These are phyloP conservation scores for Botrytis paeoniae DNA, from an alignment of 2,329 filamentous ascomycete genomes.

Conservation along the genomic window DNA sequence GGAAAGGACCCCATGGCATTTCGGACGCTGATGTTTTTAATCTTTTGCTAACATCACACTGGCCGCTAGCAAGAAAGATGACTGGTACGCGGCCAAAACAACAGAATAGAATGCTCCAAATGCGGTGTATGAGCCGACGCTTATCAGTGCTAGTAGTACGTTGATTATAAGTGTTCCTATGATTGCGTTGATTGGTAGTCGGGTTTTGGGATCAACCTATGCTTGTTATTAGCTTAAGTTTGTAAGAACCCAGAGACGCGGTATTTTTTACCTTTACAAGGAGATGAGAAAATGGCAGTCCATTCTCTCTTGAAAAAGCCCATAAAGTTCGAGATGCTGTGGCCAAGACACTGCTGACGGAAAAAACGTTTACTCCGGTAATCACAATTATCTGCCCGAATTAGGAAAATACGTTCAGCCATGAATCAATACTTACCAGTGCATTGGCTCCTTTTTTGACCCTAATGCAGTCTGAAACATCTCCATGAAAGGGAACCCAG, in stretches of 20 bases:
- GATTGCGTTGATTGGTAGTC: slow-evolving; percentile 15
- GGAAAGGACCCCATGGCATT: slow-evolving; percentile 22
- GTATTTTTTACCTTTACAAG: neutral
- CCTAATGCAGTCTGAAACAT: slow-evolving; percentile 4
- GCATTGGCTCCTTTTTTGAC: slow-evolving; percentile 7
- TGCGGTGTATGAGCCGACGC: slow-evolving; percentile 13
- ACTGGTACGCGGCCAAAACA: slow-evolving; percentile 19
- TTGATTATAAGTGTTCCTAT: slow-evolving; percentile 14
- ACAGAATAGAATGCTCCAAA: slow-evolving; percentile 18
- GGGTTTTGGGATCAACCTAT: slow-evolving; percentile 13
- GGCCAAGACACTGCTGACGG: slow-evolving; percentile 1
- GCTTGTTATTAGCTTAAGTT: neutral
- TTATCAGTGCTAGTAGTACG: slow-evolving; percentile 14
- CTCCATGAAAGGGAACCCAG: slow-evolving; percentile 18
- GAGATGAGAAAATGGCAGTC: slow-evolving; percentile 3
- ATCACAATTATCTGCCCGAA: neutral
- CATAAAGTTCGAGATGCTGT: slow-evolving; percentile 19
- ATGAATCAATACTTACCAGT: neutral
- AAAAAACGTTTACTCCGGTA: slow-evolving; percentile 7
- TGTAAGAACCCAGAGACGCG: too few species aligned
- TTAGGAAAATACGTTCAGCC: neutral
- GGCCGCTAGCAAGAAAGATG: slow-evolving; percentile 15
- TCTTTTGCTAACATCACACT: slow-evolving; percentile 19
- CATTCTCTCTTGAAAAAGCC: slow-evolving; percentile 18
- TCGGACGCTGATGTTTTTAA: slow-evolving; percentile 14